Conservation (phyloP, 202 grass and related monocot species). For the Miscanthus sacchariflorus region DNA sequence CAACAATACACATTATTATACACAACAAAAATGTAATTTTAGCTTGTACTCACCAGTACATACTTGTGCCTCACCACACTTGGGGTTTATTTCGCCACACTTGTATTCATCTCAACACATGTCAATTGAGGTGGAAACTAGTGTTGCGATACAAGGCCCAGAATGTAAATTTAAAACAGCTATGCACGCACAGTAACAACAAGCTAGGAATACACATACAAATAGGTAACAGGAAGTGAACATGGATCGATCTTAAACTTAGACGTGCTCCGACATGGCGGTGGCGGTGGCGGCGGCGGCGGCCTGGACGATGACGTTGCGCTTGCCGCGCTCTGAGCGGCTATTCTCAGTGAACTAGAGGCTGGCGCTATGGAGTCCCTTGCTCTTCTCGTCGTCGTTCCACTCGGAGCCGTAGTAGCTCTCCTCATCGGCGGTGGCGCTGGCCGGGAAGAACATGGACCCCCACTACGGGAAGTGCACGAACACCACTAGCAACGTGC, state of each 20-base stretch:
- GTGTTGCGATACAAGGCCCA: no score
- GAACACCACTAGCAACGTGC: slow-evolving; percentile 55
- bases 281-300: neutral
- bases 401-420: slow-evolving; percentile 58
- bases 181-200: no score
- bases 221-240: no score
- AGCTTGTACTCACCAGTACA: neutral
- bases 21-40: neutral
- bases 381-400: slow-evolving; percentile 60
- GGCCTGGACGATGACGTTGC: neutral
- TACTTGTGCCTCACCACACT: neutral
- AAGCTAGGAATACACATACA: no score
- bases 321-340: slow-evolving; percentile 52
- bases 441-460: slow-evolving; percentile 69
- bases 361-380: slow-evolving; percentile 40
- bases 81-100: no score
- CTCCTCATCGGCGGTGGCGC: neutral
- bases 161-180: no score
- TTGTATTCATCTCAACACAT: no score
- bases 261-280: slow-evolving; percentile 9
- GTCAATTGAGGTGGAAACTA: no score
- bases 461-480: slow-evolving; percentile 87
- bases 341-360: slow-evolving; percentile 64
- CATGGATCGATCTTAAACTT: neutral
- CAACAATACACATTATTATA: neutral